These are phyloP conservation scores for Coemansia sp. DNA, from an alignment of 192 early-diverging fungal genomes.

Conservation along the genomic window DNA sequence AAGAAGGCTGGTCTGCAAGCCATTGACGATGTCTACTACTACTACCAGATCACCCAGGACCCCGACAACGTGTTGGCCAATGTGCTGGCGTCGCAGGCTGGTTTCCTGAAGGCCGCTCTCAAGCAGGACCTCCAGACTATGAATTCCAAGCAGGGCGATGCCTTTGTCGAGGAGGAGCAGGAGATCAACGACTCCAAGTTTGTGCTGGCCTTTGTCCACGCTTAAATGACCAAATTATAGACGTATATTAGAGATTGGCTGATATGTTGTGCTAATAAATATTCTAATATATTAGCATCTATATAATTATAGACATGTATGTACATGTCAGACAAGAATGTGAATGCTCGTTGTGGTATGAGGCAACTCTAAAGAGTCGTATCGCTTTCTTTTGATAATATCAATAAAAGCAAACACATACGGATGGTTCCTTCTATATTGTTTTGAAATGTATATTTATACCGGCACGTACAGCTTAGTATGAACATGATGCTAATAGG, in stretches of 20 bases:
- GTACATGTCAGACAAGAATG: no score
- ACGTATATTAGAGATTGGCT: background rate
- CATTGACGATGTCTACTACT: slow-evolving; percentile 84
- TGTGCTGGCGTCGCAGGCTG: slow-evolving; percentile 69
- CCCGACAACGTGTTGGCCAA: slow-evolving; percentile 61
- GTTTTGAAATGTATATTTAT: no score
- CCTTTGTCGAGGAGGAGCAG: slow-evolving; percentile 77
- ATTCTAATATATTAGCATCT: no score
- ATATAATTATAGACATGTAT: no score
- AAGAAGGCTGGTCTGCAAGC: slow-evolving; percentile 92
- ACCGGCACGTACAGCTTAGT: no score
- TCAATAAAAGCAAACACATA: no score
- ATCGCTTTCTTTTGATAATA: no score
- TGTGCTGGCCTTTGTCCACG: slow-evolving; percentile 58
- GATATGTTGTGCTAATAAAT: no score
- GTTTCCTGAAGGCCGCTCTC: slow-evolving; percentile 65
- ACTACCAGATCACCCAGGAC: slow-evolving; percentile 74
- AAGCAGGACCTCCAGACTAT: slow-evolving; percentile 62
- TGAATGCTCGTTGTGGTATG: no score
- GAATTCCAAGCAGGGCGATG: slow-evolving; percentile 29
- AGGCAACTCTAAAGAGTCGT: no score
- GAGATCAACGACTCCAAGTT: slow-evolving; percentile 73
- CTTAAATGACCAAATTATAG: background rate
- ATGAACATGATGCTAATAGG: no score
- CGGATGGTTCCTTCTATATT: no score